A percentile compares a stretch with the other conserved stretches of the same genome.
These are phyloP conservation scores for Fraxinus americana DNA, from an alignment of 257 asterid genomes.

Conservation along the genomic window DNA sequence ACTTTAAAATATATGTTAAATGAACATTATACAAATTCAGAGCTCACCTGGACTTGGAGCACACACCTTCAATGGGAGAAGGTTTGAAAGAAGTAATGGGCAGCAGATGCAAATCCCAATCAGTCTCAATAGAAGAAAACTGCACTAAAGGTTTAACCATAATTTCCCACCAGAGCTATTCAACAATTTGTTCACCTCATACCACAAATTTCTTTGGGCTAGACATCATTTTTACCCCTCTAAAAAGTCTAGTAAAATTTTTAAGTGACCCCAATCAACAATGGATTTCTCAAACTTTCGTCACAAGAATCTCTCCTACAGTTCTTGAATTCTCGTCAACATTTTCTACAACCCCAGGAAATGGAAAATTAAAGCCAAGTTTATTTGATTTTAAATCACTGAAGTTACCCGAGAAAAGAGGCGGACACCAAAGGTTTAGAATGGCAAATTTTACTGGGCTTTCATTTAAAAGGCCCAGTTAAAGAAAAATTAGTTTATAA, in stretches of 20 bases:
- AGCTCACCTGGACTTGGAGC: constrained; percentile 57
- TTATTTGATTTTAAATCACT: constrained; percentile 49
- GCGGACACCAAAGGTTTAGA: constrained; percentile 70
- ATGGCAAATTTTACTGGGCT: constrained; percentile 28
- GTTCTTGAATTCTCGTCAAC: constrained; percentile 61
- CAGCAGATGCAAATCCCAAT: constrained; percentile 76
- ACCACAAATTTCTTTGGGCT: no score
- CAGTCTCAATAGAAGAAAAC: constrained; percentile 61
- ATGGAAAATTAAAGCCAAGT: constrained; percentile 57
- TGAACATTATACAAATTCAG: neutral
- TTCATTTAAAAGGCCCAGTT: no score
- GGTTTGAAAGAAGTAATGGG: constrained; percentile 52
- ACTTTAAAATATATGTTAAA: neutral
- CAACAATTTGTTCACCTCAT: no score
- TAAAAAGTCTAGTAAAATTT: constrained; percentile 49
- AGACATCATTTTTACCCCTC: constrained; percentile 51
- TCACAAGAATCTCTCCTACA: constrained; percentile 58
- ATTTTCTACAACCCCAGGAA: constrained; percentile 38
- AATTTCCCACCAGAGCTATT: constrained; percentile 46
- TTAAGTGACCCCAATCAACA: constrained; percentile 64
- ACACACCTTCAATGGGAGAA: constrained; percentile 46
- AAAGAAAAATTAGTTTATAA: no score
- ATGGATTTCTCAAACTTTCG: constrained; percentile 57
- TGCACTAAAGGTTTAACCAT: constrained; percentile 64
- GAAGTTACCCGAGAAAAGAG: constrained; percentile 48